Evolutionary conservation across 2,329 filamentous ascomycete genomes (phyloP).

Genomic region (Aspergillus sp.): DNA sequence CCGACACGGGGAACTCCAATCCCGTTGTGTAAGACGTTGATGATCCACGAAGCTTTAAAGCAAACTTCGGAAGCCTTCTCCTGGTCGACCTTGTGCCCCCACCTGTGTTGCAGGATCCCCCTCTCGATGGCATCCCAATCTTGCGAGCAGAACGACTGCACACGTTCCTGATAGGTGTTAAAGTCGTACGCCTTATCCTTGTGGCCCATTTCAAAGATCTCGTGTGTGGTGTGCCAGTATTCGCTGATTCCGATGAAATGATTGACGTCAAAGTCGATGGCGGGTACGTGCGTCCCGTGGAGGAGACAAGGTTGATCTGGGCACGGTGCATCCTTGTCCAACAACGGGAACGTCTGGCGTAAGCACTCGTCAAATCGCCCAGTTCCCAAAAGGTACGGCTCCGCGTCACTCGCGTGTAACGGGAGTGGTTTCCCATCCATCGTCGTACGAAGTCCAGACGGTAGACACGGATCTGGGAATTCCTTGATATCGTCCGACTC

Average conservation of each 20-base stretch:
- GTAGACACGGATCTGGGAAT: constrained; percentile 84
- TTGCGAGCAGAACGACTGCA: constrained; percentile 74
- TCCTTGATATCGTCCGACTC: constrained; percentile 50
- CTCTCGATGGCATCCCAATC: constrained; percentile 70
- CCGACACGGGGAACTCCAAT: constrained; percentile 86
- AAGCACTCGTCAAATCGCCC: constrained; percentile 83
- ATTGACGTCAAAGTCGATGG: constrained; percentile 94
- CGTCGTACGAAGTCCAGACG: constrained; percentile 64
- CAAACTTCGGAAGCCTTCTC: constrained; percentile 78
- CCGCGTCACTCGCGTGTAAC: constrained; percentile 31
- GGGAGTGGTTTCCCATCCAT: constrained; percentile 53
- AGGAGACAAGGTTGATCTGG: constrained; percentile 76
- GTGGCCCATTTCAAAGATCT: constrained; percentile 72
- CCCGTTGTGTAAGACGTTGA: constrained; percentile 90
- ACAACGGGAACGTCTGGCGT: constrained; percentile 68
- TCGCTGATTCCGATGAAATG: constrained; percentile 97
- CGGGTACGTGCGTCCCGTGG: constrained; percentile 84
- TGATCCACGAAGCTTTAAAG: constrained; percentile 97
- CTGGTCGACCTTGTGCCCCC: constrained; percentile 64
- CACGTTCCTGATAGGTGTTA: constrained; percentile 75
- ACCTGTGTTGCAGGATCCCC: constrained; percentile 57
- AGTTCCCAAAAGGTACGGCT: constrained; percentile 64
- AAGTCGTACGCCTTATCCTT: constrained; percentile 81
- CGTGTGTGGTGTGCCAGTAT: constrained; percentile 98
- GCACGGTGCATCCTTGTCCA: constrained; percentile 84